These are phyloP conservation scores for Eutrema yunnanense DNA, from an alignment of 345 rosid species.

Conservation along the genomic window DNA sequence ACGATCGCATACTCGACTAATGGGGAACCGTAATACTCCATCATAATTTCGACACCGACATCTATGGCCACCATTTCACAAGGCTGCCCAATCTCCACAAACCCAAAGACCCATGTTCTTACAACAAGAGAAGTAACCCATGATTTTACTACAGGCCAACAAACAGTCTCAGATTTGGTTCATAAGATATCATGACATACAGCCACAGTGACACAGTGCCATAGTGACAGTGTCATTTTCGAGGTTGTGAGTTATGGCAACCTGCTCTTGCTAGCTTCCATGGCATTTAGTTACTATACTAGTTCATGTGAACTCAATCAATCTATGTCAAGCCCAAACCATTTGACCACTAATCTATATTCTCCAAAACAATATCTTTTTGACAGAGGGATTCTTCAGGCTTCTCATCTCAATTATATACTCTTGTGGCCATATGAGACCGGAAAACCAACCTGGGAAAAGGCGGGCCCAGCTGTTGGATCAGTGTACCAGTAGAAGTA, in stretches of 20 bases:
- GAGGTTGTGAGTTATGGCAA: neutral
- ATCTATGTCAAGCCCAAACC: neutral
- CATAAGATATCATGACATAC: neutral
- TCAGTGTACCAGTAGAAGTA: constrained; percentile 85
- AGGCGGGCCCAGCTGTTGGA: constrained; percentile 70
- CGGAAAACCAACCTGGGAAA: constrained; percentile 49
- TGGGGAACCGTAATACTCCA: neutral
- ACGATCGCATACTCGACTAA: neutral
- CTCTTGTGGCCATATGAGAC: neutral
- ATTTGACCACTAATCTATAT: neutral
- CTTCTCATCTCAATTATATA: neutral
- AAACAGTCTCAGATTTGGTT: neutral
- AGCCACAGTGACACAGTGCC: neutral
- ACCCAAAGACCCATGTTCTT: neutral
- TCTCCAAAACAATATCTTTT: neutral
- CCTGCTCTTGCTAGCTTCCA: neutral
- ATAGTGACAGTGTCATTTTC: neutral
- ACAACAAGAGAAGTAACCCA: neutral
- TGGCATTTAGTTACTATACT: neutral
- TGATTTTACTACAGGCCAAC: neutral
- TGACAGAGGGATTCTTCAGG: neutral
- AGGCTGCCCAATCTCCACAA: neutral
- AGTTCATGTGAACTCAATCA: neutral
- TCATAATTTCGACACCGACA: neutral
- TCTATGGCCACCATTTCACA: neutral